These are phyloP conservation scores for Podochytrium sp. DNA, from an alignment of 192 early-diverging fungal species.

Conservation along the genomic window DNA sequence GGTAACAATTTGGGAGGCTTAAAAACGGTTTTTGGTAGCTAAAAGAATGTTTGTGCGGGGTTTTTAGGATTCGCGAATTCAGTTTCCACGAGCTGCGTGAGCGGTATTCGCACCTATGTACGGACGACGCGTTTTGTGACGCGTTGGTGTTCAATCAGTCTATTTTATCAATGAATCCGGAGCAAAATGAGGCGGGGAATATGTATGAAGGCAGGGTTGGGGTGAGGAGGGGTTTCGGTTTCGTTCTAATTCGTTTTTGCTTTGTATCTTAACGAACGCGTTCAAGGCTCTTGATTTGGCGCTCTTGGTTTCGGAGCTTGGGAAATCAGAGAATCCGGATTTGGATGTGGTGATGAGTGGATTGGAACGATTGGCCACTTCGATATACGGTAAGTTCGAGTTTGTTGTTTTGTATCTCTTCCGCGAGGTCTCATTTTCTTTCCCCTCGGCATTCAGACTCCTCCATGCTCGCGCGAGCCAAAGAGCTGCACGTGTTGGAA, in stretches of 20 bases:
- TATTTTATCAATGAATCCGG: constrained; percentile 10
- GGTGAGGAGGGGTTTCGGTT: neutral
- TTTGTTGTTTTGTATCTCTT: neutral
- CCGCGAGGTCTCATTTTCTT: neutral
- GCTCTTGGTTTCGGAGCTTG: neutral
- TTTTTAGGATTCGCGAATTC: constrained; percentile 15
- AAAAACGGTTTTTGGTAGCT: neutral
- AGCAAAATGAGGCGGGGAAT: too few relatives aligned
- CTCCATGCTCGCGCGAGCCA: neutral
- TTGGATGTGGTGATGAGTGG: neutral
- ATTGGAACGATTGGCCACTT: constrained; percentile 5
- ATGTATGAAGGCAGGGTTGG: neutral
- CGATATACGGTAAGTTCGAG: neutral
- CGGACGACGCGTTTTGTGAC: neutral
- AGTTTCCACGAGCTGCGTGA: neutral
- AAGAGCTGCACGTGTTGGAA: neutral
- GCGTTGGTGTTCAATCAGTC: constrained; percentile 20
- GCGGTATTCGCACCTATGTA: neutral
- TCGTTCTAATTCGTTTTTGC: neutral
- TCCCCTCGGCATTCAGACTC: constrained; percentile 12
- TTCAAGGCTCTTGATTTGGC: neutral
- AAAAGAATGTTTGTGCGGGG: neutral
- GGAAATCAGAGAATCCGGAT: neutral
- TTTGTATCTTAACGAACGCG: neutral
- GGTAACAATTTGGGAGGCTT: neutral